A percentile compares a stretch with the other conserved stretches of the same genome.
Conservation (phyloP, 1,284 basidiomycete genomes). For the Ustilago shanxiensis region DNA sequence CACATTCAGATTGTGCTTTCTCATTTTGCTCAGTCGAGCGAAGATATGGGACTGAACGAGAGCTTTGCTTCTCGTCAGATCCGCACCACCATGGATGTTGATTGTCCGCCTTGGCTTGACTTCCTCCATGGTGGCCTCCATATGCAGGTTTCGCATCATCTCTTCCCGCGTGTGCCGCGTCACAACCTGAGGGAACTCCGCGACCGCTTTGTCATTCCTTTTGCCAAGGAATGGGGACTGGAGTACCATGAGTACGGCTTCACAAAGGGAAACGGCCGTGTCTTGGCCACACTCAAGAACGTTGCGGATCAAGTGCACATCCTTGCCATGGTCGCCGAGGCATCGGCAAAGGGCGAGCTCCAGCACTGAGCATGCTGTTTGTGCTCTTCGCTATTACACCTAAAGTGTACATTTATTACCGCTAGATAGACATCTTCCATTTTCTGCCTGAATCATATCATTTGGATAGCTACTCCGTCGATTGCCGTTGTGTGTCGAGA, state of each 20-base stretch:
- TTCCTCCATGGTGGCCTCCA: slow-evolving; percentile 94
- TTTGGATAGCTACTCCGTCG: not conserved
- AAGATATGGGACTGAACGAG: slow-evolving; percentile 88
- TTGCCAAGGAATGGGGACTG: slow-evolving; percentile 73
- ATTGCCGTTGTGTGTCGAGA: not conserved
- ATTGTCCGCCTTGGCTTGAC: slow-evolving; percentile 83
- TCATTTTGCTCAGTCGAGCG: slow-evolving; percentile 95
- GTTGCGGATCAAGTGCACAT: slow-evolving; percentile 83
- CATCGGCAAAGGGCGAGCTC: slow-evolving; percentile 71
- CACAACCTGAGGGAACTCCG: slow-evolving; percentile 90
- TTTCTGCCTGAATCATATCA: not conserved
- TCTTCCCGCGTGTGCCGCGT: slow-evolving; percentile 93
- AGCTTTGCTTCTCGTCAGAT: slow-evolving; percentile 93
- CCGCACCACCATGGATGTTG: slow-evolving; percentile 94
- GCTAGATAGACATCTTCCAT: not conserved
- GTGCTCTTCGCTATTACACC: not conserved
- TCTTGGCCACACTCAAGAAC: slow-evolving; percentile 79
- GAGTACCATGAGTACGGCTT: slow-evolving; percentile 92
- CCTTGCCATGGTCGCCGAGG: slow-evolving; percentile 77
- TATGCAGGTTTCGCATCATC: slow-evolving; percentile 95
- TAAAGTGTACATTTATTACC: too few relatives aligned
- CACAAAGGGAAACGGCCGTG: slow-evolving; percentile 82
- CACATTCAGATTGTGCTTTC: slow-evolving; percentile 88
- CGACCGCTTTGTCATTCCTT: slow-evolving; percentile 82
- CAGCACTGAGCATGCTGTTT: slow-evolving; percentile 33